Percentiles rank a stretch among this genome's conserved stretches.
These are phyloP conservation scores for Beauveria sp. DNA, from an alignment of 2,329 filamentous ascomycete genomes.

Conservation along the genomic window DNA sequence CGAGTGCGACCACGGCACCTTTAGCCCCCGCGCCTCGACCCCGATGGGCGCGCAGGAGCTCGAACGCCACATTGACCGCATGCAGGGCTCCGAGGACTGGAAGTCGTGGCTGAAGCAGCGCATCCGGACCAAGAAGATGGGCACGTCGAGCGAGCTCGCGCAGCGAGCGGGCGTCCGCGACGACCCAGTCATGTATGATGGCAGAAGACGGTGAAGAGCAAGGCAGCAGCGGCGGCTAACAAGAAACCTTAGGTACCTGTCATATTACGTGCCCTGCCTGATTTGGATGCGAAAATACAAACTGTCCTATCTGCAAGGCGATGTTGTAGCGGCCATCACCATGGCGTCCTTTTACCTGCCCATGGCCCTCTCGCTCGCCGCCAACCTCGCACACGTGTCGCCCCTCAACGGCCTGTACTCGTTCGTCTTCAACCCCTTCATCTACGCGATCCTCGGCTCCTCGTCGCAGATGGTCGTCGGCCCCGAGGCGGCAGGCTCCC, in stretches of 20 bases:
- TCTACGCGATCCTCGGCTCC: slow-evolving; percentile 87
- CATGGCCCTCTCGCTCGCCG: slow-evolving; percentile 88
- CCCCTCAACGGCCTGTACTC: slow-evolving; percentile 91
- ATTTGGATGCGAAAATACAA: slow-evolving; percentile 88
- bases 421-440: slow-evolving; percentile 84
- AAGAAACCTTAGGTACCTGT: slow-evolving; percentile 58
- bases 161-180: slow-evolving; percentile 67
- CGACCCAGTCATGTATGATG: slow-evolving; percentile 61
- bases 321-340: slow-evolving; percentile 83
- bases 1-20: slow-evolving; percentile 65
- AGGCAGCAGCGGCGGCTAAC: slow-evolving; percentile 11
- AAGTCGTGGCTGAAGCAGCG: slow-evolving; percentile 41
- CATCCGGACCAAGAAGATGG: slow-evolving; percentile 59
- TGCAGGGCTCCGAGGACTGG: slow-evolving; percentile 34
- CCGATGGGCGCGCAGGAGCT: slow-evolving; percentile 19
- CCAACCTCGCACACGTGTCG: slow-evolving; percentile 86
- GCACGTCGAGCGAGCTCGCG: slow-evolving; percentile 63
- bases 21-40: slow-evolving; percentile 58
- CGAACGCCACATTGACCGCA: not conserved
- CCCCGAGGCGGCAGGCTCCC: slow-evolving; percentile 85
- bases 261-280: slow-evolving; percentile 87
- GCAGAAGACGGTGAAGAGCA: not conserved
- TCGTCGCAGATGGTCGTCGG: slow-evolving; percentile 91
- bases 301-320: slow-evolving; percentile 73
- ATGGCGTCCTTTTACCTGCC: slow-evolving; percentile 98